Base-by-base conservation (phyloP, 2,329 filamentous ascomycete genomes). In the Xenosphaeropsis pyriputrescens region DNA sequence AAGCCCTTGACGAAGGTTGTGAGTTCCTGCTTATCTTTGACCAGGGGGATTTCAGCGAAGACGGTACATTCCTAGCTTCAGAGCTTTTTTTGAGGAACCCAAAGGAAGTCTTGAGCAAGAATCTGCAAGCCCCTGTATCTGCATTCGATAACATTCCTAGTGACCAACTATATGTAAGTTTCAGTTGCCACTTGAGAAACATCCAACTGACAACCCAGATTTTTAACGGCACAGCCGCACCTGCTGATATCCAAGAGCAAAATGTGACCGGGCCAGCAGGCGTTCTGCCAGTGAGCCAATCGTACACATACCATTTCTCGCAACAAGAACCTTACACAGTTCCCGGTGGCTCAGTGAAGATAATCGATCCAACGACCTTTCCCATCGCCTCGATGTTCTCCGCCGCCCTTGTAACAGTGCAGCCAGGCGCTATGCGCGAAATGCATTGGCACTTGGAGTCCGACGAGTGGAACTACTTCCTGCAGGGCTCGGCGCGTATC, bases 371-470 rank as follows among this genome's bases (percentile, higher is more conserved):
- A 0, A 50, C 55, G 0, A 71, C 63, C 2, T 78, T 78, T 54
- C 73, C 73, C 5, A 57, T 73, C 18, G 68, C 73, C 0, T 52
- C 50, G 9, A 62, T 60, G 39, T 73, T 77, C 50, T 68, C 71
- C 3, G 65, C 65, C 0, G 71, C 70, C 0, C 58, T 76, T 2
- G 67, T 77, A 8, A 70, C 65, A 2, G 57, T 77, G 22, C 59
- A 73, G 46, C 72, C 73, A 0, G 73, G 73, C n/a, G 72, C 72
- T 1, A 71, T 78, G 68, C 65, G 74, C 16, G 73, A 78, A 49
- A 57, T 79, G 32, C 73, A 78, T 57, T 78, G 73, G 72, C 72
- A 78, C 55, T 67, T 68, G 1, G 63, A 61, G 1, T 65, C 61
- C 7, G 72, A 76, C 50, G 72, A 77, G 52, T 77, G 72, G 72